A percentile compares a stretch with the other conserved stretches of the same genome.
Conservation (phyloP, 2,329 filamentous ascomycete species). For the Fusarium sp. region DNA sequence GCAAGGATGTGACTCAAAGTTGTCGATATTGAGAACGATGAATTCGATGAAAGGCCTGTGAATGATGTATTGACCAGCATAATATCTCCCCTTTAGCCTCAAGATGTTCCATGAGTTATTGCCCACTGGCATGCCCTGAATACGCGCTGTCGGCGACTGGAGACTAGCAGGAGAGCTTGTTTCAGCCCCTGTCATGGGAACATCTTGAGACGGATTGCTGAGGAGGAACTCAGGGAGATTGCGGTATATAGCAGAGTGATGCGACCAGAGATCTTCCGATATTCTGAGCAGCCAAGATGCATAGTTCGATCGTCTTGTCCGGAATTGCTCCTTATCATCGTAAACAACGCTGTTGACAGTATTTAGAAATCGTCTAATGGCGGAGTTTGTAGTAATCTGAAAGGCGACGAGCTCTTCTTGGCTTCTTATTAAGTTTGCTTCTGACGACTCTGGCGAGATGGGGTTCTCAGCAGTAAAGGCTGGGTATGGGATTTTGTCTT, state of each 20-base stretch:
- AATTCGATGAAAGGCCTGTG: conserved; percentile 45
- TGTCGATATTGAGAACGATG: conserved; percentile 38
- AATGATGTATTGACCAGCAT: conserved; percentile 45
- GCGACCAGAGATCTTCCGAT: conserved; percentile 41
- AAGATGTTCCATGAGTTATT: conserved; percentile 47
- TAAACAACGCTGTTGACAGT: conserved; percentile 45
- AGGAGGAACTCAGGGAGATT: conserved; percentile 42
- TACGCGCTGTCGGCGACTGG: neutral
- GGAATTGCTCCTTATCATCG: conserved; percentile 40
- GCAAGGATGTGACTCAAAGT: conserved; percentile 39
- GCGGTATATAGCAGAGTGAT: conserved; percentile 42
- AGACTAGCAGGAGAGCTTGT: neutral
- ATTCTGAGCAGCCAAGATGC: conserved; percentile 41
- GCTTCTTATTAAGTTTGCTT: neutral
- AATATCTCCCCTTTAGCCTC: conserved; percentile 43
- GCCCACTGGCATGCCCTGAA: neutral
- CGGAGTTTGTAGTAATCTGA: conserved; percentile 45
- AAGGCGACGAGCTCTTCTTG: conserved; percentile 43
- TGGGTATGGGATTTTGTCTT: conserved; percentile 36
- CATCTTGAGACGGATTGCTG: neutral
- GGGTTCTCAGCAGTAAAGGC: neutral
- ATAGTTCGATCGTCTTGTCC: conserved; percentile 33
- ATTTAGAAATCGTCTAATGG: conserved; percentile 44
- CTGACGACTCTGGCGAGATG: neutral
- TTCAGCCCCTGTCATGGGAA: neutral